Evolutionary conservation across 2,329 filamentous ascomycete genomes (phyloP), one percentile per base, ranked within the genome.

Genomic region (Tolypocladium ophioglossoides): DNA sequence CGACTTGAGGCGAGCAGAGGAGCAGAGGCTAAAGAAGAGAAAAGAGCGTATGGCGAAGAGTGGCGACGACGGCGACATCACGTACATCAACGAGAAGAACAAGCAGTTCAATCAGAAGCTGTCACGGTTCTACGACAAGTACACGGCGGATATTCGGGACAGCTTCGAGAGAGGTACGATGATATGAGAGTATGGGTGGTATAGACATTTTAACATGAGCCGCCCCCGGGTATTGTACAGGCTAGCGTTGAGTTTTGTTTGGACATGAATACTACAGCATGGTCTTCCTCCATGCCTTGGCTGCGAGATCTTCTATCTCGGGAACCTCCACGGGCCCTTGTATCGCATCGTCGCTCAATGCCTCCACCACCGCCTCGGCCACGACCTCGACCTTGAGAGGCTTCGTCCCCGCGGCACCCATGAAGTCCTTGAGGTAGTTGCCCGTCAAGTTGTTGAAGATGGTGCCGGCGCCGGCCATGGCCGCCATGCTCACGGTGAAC

Each of bases 11-110:
- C 91, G 92, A 74, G 90, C 91, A 1, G 94, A 99, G 72, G 91
- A 95, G 63, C 80, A 84, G 52, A 79, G 91, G 52, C 67, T 95
- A 65, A 95, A 91, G 79, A 95, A 95, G 76, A 80, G 91, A 63
- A 85, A 82, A 68, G 89, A 95, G 60, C 80, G 91, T 52, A 84
- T 87, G 68, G 82, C 83, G 14, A 82, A 85, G 68, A 86, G 85
- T 58, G 90, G 91, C 55, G 91, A 95, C 59, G 88, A 91, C 50
- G 86, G 84, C 32, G 94, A 99, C 71, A 88, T 97, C 63, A 97
- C 92, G 9, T 97, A 96, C 73, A 99, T 99, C 81, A 99, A 99
- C 74, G 91, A 96, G 74, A 96, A 99, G 86, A 99, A 99, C 79
- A 97, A 97, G 79, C 91, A 96, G 78, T 99, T 99, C 77, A 99